A percentile compares a stretch with the other conserved stretches of the same genome.
phyloP scores from a whole-genome alignment of 345 rosid genomes.

The Sonneratia caseolaris region DNA sequence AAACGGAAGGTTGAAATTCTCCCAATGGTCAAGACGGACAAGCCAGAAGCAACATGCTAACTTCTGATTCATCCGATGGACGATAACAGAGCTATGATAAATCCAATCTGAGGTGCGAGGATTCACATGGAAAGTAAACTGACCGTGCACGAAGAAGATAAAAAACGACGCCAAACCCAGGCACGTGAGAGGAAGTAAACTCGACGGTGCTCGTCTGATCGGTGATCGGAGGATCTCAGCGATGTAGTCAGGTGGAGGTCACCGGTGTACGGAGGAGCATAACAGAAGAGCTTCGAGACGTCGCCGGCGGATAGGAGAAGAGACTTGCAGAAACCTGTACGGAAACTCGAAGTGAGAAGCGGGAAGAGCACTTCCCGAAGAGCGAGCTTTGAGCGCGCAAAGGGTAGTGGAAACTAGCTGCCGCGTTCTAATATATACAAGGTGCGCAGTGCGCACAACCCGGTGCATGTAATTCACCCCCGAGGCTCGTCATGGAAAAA shows the following conservation, averaged over 20 bases:
- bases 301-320: not conserved
- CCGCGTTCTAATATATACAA: not conserved
- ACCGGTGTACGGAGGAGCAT: not conserved
- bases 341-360: constrained; percentile 1
- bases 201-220: constrained; percentile 2
- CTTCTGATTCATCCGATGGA: not conserved
- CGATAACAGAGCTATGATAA: not conserved
- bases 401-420: not conserved
- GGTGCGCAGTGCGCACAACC: not conserved
- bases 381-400: not conserved
- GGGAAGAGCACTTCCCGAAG: not conserved
- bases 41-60: not conserved
- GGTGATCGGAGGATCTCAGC: not conserved
- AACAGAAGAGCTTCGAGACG: too few species aligned
- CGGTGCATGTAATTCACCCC: too few species aligned
- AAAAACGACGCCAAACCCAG: not conserved
- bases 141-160: not conserved
- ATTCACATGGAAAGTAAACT: not conserved
- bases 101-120: not conserved
- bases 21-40: not conserved
- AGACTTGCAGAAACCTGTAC: not conserved
- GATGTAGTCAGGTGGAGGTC: not conserved
- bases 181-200: not conserved
- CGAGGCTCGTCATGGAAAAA: too few species aligned
- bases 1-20: not conserved